These are phyloP conservation scores for Fagus sylvatica DNA, from an alignment of 306 rosid species.

Conservation along the genomic window DNA sequence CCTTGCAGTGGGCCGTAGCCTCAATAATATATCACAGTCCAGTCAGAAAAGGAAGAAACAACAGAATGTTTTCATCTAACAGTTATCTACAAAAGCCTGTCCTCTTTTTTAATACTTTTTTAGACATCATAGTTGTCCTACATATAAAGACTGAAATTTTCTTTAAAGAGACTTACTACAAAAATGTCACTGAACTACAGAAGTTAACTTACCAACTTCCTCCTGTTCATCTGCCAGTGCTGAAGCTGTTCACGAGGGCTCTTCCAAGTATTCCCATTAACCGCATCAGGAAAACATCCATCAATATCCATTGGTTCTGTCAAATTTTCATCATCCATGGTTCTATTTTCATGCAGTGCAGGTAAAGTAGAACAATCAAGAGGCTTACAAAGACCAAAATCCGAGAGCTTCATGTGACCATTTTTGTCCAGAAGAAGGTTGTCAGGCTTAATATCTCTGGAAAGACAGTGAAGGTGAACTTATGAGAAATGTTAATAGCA, in stretches of 20 bases:
- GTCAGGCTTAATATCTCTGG: constrained; percentile 97
- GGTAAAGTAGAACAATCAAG: constrained; percentile 85
- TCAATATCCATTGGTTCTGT: constrained; percentile 91
- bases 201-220: constrained; percentile 81
- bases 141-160: constrained; percentile 10
- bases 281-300: constrained; percentile 59
- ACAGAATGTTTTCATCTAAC: neutral
- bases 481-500: constrained; percentile 20
- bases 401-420: constrained; percentile 99
- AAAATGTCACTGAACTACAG: constrained; percentile 12
- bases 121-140: neutral
- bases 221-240: constrained; percentile 98
- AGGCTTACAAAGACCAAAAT: constrained; percentile 99
- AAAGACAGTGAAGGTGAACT: constrained; percentile 30
- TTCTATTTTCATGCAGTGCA: constrained; percentile 86
- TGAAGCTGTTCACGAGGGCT: constrained; percentile 93
- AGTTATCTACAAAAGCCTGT: constrained; percentile 1
- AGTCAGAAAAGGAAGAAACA: neutral
- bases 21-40: neutral
- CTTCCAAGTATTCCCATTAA: constrained; percentile 79
- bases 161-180: constrained; percentile 16
- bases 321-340: constrained; percentile 72
- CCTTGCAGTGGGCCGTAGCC: neutral
- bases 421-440: constrained; percentile 89
- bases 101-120: constrained; percentile 12